phyloP scores from a whole-genome alignment of 345 rosid genomes.

The Kernera saxatilis region DNA sequence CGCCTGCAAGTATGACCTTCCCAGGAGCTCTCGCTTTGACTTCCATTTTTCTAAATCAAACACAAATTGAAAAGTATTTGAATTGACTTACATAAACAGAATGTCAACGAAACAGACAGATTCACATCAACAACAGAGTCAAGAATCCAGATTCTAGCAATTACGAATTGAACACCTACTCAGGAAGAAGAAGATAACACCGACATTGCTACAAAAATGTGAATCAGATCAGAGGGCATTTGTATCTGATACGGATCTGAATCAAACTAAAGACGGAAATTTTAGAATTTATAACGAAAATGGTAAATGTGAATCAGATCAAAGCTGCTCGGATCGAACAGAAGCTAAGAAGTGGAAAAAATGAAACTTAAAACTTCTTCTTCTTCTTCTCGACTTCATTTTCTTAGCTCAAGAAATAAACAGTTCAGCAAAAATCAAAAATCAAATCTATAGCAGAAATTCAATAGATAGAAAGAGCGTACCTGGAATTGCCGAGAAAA shows the following conservation, averaged over 20 bases:
- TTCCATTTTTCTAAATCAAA: constrained; percentile 50
- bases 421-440: not conserved
- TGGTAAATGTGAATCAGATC: constrained; percentile 14
- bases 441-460: not conserved
- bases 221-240: constrained; percentile 7
- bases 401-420: not conserved
- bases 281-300: not conserved
- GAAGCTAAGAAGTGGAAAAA: not conserved
- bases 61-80: not conserved
- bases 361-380: not conserved
- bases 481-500: constrained; percentile 13
- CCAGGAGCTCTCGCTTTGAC: constrained; percentile 93
- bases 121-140: not conserved
- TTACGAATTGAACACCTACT: not conserved
- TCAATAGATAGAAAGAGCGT: not conserved
- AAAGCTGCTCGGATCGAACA: constrained; percentile 8
- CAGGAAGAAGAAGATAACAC: not conserved
- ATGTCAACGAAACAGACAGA: not conserved
- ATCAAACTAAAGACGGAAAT: not conserved
- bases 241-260: constrained; percentile 14
- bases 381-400: not conserved
- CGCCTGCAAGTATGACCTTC: constrained; percentile 89
- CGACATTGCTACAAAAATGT: not conserved
- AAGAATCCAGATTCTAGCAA: not conserved
- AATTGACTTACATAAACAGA: not conserved